These are phyloP conservation scores for Phenoliferia sp. DNA, from an alignment of 1,284 basidiomycete genomes.

Conservation along the genomic window DNA sequence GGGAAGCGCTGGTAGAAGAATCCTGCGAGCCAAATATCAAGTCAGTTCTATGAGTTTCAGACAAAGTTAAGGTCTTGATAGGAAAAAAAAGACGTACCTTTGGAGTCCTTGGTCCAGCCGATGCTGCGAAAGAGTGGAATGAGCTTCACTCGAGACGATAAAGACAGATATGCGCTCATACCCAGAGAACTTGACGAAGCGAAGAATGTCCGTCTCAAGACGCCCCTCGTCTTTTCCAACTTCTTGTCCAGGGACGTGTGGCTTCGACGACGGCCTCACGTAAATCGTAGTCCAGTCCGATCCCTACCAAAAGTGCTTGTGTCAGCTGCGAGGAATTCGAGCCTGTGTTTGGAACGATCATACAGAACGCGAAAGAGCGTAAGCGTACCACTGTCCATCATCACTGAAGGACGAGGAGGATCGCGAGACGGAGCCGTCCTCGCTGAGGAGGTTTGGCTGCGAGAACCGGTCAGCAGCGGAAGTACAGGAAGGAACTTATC, in stretches of 20 bases:
- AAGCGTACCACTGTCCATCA: slow-evolving; percentile 66
- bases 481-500: background rate
- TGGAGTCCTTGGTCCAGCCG: slow-evolving; percentile 67
- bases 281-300: slow-evolving; percentile 58
- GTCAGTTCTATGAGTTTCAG: background rate
- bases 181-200: slow-evolving; percentile 68
- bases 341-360: slow-evolving; percentile 39
- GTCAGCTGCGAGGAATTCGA: slow-evolving; percentile 22
- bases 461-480: slow-evolving; percentile 1
- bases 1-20: slow-evolving; percentile 66
- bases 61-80: background rate
- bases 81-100: slow-evolving; percentile 30
- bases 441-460: slow-evolving; percentile 63
- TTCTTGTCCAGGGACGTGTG: slow-evolving; percentile 47
- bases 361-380: slow-evolving; percentile 62
- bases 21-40: slow-evolving; percentile 43
- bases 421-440: slow-evolving; percentile 68
- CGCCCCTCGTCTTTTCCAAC: slow-evolving; percentile 49
- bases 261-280: slow-evolving; percentile 58
- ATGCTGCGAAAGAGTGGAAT: slow-evolving; percentile 39
- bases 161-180: background rate
- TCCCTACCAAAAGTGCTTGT: slow-evolving; percentile 48
- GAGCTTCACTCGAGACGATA: background rate
- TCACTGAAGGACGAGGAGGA: slow-evolving; percentile 58
- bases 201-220: slow-evolving; percentile 60